Percentiles rank a stretch among this genome's conserved stretches.
phyloP scores from a whole-genome alignment of 768 basidiomycete species.

The Amanita thiersii region DNA sequence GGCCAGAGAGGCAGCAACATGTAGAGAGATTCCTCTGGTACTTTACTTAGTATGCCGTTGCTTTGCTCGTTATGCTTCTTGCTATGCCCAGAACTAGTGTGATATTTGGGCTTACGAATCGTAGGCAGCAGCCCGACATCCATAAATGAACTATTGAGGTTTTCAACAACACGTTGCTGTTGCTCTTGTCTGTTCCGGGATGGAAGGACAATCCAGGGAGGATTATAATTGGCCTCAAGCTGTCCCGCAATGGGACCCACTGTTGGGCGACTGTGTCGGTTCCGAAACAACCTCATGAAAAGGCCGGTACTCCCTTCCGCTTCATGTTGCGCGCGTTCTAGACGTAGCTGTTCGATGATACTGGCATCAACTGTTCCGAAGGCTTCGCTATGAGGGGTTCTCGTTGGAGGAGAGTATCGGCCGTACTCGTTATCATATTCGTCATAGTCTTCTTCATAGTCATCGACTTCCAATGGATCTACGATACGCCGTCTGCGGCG shows the following conservation, averaged over 20 bases:
- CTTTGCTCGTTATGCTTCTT: conserved; percentile 23
- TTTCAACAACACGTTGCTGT: conserved; percentile 58
- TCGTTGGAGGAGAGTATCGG: conserved; percentile 24
- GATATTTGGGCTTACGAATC: conserved; percentile 25
- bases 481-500: conserved; percentile 20
- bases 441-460: conserved; percentile 22
- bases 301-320: conserved; percentile 15
- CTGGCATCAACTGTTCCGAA: conserved; percentile 52
- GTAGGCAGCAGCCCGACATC: conserved; percentile 73
- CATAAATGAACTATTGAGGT: conserved; percentile 68
- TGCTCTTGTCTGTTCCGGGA: conserved; percentile 61
- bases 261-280: conserved; percentile 12
- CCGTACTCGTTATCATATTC: conserved; percentile 24
- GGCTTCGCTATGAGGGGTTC: conserved; percentile 57
- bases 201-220: conserved; percentile 61
- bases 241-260: conserved; percentile 14
- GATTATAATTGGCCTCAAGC: conserved; percentile 23
- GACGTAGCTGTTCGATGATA: conserved; percentile 30
- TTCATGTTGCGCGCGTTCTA: conserved; percentile 11
- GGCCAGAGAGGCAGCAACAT: conserved; percentile 88
- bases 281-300: conserved; percentile 16
- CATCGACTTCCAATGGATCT: conserved; percentile 19
- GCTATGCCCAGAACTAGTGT: conserved; percentile 12
- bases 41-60: conserved; percentile 40
- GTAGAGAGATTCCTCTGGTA: conserved; percentile 64